Evolutionary conservation across 176 grass and related monocot species (phyloP), one percentile per base, ranked within the genome.

Genomic region (Phyllostachys edulis): DNA sequence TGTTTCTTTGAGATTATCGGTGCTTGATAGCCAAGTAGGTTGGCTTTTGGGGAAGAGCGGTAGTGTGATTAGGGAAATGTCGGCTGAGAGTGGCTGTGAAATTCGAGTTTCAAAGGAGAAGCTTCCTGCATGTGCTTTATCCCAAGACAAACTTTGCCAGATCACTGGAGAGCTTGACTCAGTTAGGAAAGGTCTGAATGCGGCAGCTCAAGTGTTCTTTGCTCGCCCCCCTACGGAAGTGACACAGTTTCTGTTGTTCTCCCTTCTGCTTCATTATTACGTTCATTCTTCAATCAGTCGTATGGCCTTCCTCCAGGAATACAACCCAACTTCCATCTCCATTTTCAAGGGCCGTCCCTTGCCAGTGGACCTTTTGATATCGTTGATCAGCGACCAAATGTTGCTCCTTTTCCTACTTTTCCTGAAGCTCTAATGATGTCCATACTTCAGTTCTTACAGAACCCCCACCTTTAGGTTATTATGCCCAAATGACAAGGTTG

Each of bases 1-100:
- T 85, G 86, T 99, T 89, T 90, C 85, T 71, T 77, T 95, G 16
- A 88, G 87, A 74, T 85, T 99, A 79, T 67, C 96, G 87, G 90
- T 99, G 65, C 85, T 94, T 39, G 91, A 90, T 60, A 85, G 85
- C 64, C 96, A 99, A 86, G 96, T 95, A 6, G 96, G 96, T 52
- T 94, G 83, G 59, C 91, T 99, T 78, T 71, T 99, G 69, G 96
- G 96, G 5, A 99, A 92, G 77, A 82, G 81, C 20, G 96, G 91
- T 69, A 88, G 86, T 78, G 80, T 96, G 36, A 76, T 99, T 79
- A 96, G 92, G 71, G 86, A 93, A 89, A 89, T 99, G 82, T 94
- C 90, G 36, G 84, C 86, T 79, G 93, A 92, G 52, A 96, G 71
- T 61, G 81, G 93, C 52, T 90, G 87, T 71, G 91, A 96, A 47